Evolutionary conservation across 306 rosid genomes (phyloP), one percentile per base, ranked within the genome.

Genomic region (Prunus padus): DNA sequence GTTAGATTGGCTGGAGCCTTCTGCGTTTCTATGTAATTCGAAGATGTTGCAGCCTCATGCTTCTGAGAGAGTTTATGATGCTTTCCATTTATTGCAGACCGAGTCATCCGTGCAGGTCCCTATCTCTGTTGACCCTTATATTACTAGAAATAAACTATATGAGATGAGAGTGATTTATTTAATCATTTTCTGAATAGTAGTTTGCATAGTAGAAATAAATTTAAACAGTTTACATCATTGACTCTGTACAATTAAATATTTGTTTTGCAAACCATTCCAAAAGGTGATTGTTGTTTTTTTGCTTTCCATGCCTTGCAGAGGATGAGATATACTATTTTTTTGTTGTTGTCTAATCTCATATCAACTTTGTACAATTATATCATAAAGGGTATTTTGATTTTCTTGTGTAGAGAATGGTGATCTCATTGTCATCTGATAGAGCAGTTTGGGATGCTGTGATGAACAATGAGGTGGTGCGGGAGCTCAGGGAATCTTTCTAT

Each of bases 371-470:
- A 8, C 13, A 49, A 8, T 1, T 42, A n/a, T 50, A 37, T 74
- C 23, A 37, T 18, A 13, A 22, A 40, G 33, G 46, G 42, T 33
- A 33, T 33, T 33, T 33, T 33, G 16, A 11, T 20, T 71, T 52
- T 55, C 16, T 80, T 80, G 45, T 75, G 70, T 74, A 93, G 98
- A 93, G 73, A 82, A 90, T 90, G 87, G 97, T 93, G 70, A 76
- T 83, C 65, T 85, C 98, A 25, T 64, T 93, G 31, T 90, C 98
- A 26, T 77, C 91, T 2, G 98, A 93, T 80, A 82, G 50, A 79
- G 83, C 87, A 19, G 89, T 93, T 78, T 93, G 97, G 98, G 89
- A 93, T 37, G 97, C 97, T 37, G 87, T 93, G 67, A 61, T 87
- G 86, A 86, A 86, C 79, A 93, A 93, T 76, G 93, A 89, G 76